These are phyloP conservation scores for Yamadazyma buinensis DNA, from an alignment of 1,139 yeast genomes.

Conservation along the genomic window DNA sequence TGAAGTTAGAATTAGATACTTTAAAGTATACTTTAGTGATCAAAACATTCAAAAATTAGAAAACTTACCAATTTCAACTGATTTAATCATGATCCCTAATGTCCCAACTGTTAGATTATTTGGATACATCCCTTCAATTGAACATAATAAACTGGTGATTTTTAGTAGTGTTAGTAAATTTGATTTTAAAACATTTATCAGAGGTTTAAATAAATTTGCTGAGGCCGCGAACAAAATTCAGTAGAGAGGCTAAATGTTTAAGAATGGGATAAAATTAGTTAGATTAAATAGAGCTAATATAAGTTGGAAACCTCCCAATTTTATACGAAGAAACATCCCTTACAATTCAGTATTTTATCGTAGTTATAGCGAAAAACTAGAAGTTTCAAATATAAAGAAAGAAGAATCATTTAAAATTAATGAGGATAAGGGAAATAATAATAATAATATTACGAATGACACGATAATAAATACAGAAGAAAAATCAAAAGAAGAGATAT, in stretches of 20 bases:
- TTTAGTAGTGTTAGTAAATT: constrained; percentile 1
- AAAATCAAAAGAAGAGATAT: too few relatives aligned
- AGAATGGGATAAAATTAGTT: constrained; percentile 5
- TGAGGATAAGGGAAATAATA: too few relatives aligned
- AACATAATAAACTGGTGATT: background rate
- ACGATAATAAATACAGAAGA: background rate
- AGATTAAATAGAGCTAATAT: constrained; percentile 5
- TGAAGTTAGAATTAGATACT: constrained; percentile 2
- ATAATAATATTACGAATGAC: background rate
- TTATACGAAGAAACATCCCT: too few relatives aligned
- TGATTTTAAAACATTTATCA: constrained; percentile 3
- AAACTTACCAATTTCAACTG: constrained; percentile 4
- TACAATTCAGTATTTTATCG: too few relatives aligned
- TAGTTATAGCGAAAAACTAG: constrained; percentile 2
- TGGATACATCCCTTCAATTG: constrained; percentile 3
- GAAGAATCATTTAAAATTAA: too few relatives aligned
- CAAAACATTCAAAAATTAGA: background rate
- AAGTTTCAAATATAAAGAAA: constrained; percentile 5
- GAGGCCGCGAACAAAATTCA: constrained; percentile 2
- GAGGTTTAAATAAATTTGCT: constrained; percentile 3
- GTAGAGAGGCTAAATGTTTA: constrained; percentile 2
- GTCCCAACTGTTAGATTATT: background rate
- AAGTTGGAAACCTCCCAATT: constrained; percentile 7
- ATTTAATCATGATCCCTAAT: constrained; percentile 4
- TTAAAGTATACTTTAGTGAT: constrained; percentile 5